Evolutionary conservation across 306 rosid species (phyloP).

Genomic region (Vigna angularis): DNA sequence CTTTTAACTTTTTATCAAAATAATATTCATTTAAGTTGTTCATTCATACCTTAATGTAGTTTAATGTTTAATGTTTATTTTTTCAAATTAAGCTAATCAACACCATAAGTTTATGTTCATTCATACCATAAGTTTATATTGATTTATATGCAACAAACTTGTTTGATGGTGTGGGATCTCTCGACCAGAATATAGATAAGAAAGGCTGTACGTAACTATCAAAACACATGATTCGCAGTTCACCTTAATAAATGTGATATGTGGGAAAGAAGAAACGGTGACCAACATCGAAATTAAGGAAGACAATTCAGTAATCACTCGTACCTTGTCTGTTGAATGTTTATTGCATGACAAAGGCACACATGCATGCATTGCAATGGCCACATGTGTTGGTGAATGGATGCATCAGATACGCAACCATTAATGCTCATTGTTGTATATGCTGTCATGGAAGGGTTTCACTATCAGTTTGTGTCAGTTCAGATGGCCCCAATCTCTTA

Average conservation of each 20-base stretch:
- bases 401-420: conserved; percentile 19
- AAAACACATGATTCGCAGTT: conserved; percentile 26
- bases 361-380: conserved; percentile 7
- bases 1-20: no score
- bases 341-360: conserved; percentile 4
- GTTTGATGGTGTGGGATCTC: no score
- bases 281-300: conserved; percentile 29
- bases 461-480: conserved; percentile 36
- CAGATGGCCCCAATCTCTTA: conserved; percentile 36
- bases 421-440: conserved; percentile 17
- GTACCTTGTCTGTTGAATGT: conserved; percentile 39
- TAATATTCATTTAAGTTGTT: no score
- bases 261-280: conserved; percentile 31
- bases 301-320: conserved; percentile 46
- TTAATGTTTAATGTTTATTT: no score
- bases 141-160: no score
- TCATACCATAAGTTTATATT: no score
- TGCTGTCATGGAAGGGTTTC: conserved; percentile 1
- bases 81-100: no score
- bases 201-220: background rate
- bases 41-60: no score
- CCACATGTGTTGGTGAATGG: conserved; percentile 41
- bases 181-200: no score
- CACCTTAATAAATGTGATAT: conserved; percentile 41
- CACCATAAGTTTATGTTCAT: no score